Evolutionary conservation across 1,284 basidiomycete species (phyloP).

Genomic region (Tilletiaria anomala): DNA sequence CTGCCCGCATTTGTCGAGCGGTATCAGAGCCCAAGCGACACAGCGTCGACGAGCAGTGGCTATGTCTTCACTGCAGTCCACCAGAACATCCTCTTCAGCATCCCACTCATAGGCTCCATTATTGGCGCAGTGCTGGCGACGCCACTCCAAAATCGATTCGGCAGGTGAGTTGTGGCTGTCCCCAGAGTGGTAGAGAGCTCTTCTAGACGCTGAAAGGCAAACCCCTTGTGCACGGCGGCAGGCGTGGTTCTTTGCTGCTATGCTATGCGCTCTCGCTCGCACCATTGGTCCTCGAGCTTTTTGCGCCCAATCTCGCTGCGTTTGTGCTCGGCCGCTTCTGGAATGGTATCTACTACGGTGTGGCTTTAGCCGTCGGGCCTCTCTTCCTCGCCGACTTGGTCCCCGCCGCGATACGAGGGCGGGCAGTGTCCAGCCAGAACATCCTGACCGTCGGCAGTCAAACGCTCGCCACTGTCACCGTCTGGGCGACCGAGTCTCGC

Average conservation of each 20-base stretch:
- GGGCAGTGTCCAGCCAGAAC: slow-evolving; percentile 17
- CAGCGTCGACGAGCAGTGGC: too few relatives aligned
- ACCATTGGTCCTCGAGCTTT: slow-evolving; percentile 21
- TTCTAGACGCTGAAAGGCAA: too few relatives aligned
- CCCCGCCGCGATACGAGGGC: slow-evolving; percentile 17
- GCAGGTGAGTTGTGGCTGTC: too few relatives aligned
- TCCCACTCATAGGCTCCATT: slow-evolving; percentile 23
- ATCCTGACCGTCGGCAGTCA: slow-evolving; percentile 19
- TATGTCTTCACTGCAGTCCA: slow-evolving; percentile 20
- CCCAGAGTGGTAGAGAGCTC: too few relatives aligned
- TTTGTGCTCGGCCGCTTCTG: slow-evolving; percentile 23
- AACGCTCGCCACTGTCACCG: slow-evolving; percentile 16
- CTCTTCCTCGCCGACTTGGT: slow-evolving; percentile 24
- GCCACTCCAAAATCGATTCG: slow-evolving; percentile 13
- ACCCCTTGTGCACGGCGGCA: too few relatives aligned
- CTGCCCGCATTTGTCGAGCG: slow-evolving; percentile 19
- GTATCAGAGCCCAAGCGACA: slow-evolving; percentile 17
- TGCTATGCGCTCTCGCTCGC: slow-evolving; percentile 20
- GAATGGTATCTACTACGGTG: slow-evolving; percentile 22
- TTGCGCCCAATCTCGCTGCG: slow-evolving; percentile 20
- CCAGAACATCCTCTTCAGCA: slow-evolving; percentile 23
- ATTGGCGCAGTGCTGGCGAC: slow-evolving; percentile 16
- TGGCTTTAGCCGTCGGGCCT: slow-evolving; percentile 19
- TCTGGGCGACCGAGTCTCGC: slow-evolving; percentile 9
- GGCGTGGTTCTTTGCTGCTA: slow-evolving; percentile 18